Evolutionary conservation across 768 basidiomycete genomes (phyloP), one percentile per base, ranked within the genome.

Genomic region (Mycena filopes): DNA sequence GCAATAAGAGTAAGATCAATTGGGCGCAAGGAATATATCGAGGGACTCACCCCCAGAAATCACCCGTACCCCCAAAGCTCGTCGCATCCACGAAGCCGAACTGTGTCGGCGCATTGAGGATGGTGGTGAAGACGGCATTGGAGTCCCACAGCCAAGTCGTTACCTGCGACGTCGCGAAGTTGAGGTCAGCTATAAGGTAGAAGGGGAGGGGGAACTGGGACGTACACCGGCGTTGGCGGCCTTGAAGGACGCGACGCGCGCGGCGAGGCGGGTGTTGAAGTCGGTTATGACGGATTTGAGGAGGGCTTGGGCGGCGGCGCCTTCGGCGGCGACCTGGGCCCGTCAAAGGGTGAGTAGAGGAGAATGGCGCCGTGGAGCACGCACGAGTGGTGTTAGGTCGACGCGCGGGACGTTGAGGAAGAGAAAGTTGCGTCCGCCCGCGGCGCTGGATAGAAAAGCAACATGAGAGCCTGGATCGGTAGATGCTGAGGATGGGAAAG

Each of bases 361-460:
- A 36, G 36, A 36, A 36, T n/a, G n/a, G n/a, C n/a, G n/a, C n/a
- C n/a, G n/a, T n/a, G n/a, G n/a, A n/a, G n/a, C n/a, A n/a, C 74
- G 21, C 68, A 84, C 84, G 69, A 81, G 58, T 9, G 82, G 83
- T 5, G 80, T 80, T 21, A 81, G 75, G 51, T 84, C 78, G 16
- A 82, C 75, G 21, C 80, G 75, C 5, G 78, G 78, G 15, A 81
- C 80, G n/a, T 74, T 80, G 65, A 76, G 77, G 65, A 86, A 85
- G 61, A 85, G 79, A 79, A 84, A 89, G 75, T 75, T 87, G 42
- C 89, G 80, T 10, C 82, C 89, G 18, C 89, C 89, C 25, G 74
- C 81, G 38, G 78, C 76, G 77, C 84, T 86, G n/a, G n/a, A n/a
- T n/a, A 49, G 16, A 23, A 23, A 45, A n/a, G 10, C 36, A 36